A percentile compares a stretch with the other conserved stretches of the same genome.
phyloP scores from a whole-genome alignment of 73 alveolate species.

The Halteria grandinella region DNA sequence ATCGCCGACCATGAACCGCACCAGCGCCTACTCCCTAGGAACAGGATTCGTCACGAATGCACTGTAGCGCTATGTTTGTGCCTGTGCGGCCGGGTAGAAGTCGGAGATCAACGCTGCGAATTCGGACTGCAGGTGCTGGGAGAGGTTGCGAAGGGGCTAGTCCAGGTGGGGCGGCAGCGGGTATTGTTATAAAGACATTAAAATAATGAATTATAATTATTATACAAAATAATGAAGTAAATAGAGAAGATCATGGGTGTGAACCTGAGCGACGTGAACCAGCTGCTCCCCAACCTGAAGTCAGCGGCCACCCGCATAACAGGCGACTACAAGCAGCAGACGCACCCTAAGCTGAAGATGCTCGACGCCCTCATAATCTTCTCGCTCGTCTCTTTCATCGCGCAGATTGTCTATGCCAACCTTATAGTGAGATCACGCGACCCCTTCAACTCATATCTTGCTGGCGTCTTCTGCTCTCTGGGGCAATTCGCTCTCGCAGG shows the following conservation, averaged over 20 bases:
- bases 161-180: no score
- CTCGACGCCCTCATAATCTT: conserved; percentile 29
- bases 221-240: conserved; percentile 50
- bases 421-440: conserved; percentile 14
- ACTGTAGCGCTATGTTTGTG: no score
- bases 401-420: conserved; percentile 1
- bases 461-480: conserved; percentile 41
- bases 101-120: no score
- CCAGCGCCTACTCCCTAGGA: no score
- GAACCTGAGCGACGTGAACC: neutral
- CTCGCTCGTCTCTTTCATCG: conserved; percentile 10
- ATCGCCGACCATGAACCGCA: no score
- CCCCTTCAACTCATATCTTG: conserved; percentile 35
- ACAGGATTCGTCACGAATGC: no score
- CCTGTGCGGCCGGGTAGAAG: no score
- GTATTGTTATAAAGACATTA: no score
- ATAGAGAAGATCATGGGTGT: conserved; percentile 34
- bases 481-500: conserved; percentile 47
- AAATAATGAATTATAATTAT: no score
- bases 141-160: no score
- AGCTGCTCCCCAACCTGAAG: conserved; percentile 8
- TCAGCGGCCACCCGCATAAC: neutral
- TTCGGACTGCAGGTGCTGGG: no score
- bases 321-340: neutral
- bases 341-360: conserved; percentile 49